Base-by-base conservation (phyloP, 805 yeast species). In the Candida broadrunensis region DNA sequence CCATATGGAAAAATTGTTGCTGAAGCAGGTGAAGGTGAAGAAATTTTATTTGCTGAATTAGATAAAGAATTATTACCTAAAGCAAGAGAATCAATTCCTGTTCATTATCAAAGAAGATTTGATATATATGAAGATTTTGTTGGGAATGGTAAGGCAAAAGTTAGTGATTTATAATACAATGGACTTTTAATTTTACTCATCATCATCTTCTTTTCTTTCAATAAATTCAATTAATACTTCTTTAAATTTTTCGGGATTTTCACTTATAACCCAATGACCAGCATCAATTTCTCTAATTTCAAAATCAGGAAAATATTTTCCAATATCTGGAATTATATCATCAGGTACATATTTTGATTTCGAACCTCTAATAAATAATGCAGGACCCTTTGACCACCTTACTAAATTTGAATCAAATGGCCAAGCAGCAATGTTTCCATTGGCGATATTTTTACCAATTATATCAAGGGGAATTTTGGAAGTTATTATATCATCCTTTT, bases 251-350 rank as follows among this genome's bases (percentile, higher is more conserved):
- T 67, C 51, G 1, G 98, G 96, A 49, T 84, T 83, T 55, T 91
- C 97, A 31, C 88, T 79, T 48, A 88, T 88, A 13, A 90, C 77
- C 96, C 97, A 91, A 61, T 91, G 99, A 2, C 97, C 97, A 0
- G 90, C 78, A 15, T 87, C 83, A 18, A 93, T 67, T 54, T 85
- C 96, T 34, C 77, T 70, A 12, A 86, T 63, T 45, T 80, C 85
- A 54, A 88, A 88, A 19, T 71, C 67, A 0, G 97, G 97, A 64
- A 88, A 91, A 54, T 77, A 86, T 41, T 67, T 63, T 1, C 90
- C 95, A 37, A 88, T 83, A 15, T 77, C 77, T 0, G 85, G 82
- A 17, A 89, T 58, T 20, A 76, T 78, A 45, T 89, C 96, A 58
- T 90, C 97, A 0, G 95, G 83, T 15, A 91, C 82, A 56, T 88